These are phyloP conservation scores for Chytridiales sp. DNA, from an alignment of 371 early-diverging fungal genomes.

Conservation along the genomic window DNA sequence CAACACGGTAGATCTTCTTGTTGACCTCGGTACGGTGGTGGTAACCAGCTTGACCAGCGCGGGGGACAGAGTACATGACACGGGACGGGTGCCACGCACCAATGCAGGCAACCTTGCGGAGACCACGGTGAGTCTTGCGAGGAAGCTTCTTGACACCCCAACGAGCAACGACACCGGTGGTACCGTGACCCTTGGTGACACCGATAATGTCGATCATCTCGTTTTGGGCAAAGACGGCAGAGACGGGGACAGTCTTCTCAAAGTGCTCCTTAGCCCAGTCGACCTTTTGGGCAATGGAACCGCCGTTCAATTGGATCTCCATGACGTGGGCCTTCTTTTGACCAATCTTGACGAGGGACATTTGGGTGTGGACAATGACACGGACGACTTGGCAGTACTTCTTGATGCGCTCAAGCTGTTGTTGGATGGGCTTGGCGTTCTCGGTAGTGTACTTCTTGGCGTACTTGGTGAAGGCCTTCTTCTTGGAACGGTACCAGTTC, in stretches of 20 bases:
- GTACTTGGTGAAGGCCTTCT: slow-evolving; percentile 99
- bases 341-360: slow-evolving; percentile 89
- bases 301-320: slow-evolving; percentile 99
- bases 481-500: slow-evolving; percentile 99
- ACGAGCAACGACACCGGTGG: slow-evolving; percentile 99
- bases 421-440: slow-evolving; percentile 83
- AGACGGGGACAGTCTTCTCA: slow-evolving; percentile 94
- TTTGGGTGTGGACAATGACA: slow-evolving; percentile 98
- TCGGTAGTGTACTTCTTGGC: slow-evolving; percentile 91
- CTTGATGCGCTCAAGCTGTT: slow-evolving; percentile 96
- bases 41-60: slow-evolving; percentile 99
- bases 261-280: slow-evolving; percentile 96
- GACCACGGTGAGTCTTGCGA: slow-evolving; percentile 99
- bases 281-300: slow-evolving; percentile 96
- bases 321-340: slow-evolving; percentile 98
- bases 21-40: slow-evolving; percentile 99
- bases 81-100: slow-evolving; percentile 99
- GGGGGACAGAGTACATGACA: slow-evolving; percentile 99
- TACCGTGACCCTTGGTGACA: slow-evolving; percentile 99
- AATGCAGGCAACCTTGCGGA: slow-evolving; percentile 99
- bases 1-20: slow-evolving; percentile 99
- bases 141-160: slow-evolving; percentile 99
- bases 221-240: slow-evolving; percentile 93
- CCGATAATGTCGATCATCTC: slow-evolving; percentile 99
- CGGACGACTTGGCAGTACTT: slow-evolving; percentile 98